A percentile compares a stretch with the other conserved stretches of the same genome.
Conservation (phyloP, 108 stramenopile species). For the Conticribra weissflogii region DNA sequence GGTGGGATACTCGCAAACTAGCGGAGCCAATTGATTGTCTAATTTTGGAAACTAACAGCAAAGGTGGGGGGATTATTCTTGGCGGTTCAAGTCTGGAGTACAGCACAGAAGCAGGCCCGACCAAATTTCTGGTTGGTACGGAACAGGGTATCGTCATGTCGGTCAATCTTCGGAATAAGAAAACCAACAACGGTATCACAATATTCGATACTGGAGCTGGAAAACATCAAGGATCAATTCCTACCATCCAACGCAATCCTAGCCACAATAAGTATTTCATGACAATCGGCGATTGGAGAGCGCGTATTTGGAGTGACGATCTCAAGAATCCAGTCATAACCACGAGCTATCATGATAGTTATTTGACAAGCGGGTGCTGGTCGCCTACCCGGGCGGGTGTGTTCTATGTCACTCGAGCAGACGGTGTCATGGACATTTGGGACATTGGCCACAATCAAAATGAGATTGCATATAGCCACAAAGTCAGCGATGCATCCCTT, state of each 20-base stretch:
- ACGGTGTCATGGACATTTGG: conserved; percentile 88
- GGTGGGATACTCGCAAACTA: conserved; percentile 91
- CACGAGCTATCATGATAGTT: conserved; percentile 74
- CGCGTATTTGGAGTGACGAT: conserved; percentile 87
- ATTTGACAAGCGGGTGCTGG: conserved; percentile 87
- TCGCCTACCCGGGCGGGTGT: conserved; percentile 87
- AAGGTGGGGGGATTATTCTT: conserved; percentile 68
- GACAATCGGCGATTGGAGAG: conserved; percentile 92
- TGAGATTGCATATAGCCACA: conserved; percentile 89
- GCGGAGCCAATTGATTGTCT: conserved; percentile 76
- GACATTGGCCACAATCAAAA: conserved; percentile 88
- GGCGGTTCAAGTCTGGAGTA: conserved; percentile 89
- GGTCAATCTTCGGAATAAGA: conserved; percentile 79
- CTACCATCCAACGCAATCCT: conserved; percentile 87
- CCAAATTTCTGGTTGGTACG: conserved; percentile 89
- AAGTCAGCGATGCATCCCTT: conserved; percentile 77
- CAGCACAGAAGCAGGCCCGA: conserved; percentile 85
- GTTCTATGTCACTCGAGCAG: conserved; percentile 86
- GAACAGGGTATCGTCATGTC: conserved; percentile 88
- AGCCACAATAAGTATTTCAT: conserved; percentile 85
- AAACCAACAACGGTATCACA: conserved; percentile 81
- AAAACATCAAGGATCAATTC: conserved; percentile 89
- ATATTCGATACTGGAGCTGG: conserved; percentile 79
- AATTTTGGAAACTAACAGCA: conserved; percentile 59
- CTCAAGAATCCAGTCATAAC: conserved; percentile 86